Evolutionary conservation across 495 filamentous ascomycete genomes (phyloP), one percentile per base, ranked within the genome.

Genomic region (Lasiosphaeria ovina): DNA sequence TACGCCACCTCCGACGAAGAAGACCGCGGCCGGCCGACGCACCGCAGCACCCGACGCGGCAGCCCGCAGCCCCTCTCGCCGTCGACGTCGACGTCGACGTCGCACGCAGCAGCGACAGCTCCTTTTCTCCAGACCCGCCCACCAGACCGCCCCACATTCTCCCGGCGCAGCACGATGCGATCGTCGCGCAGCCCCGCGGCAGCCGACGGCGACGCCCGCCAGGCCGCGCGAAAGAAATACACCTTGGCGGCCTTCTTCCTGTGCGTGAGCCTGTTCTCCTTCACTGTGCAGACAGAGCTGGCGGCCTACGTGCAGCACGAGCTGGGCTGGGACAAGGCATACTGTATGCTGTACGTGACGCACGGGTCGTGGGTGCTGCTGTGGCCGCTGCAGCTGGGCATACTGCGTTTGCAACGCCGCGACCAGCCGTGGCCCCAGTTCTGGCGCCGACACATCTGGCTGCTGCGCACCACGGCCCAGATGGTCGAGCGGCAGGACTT

Each of bases 271-370:
- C 76, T 98, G 66, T 75, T 93, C 17, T 86, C 87, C 67, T 98
- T 98, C 74, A 78, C 77, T 35, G 76, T 97, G 5, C 94, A 98
- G 80, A 97, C 94, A 6, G 93, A 97, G 78, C 92, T 96, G 12
- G 92, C 94, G 3, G 86, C 92, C 7, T 93, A 97, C 71, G 92
- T 98, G 45, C 91, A 97, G 72, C 85, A 91, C 73, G 86, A 92
- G 45, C 71, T 97, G 59, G 81, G 85, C 36, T 98, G 94, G 94
- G 85, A 93, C 70, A 98, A 98, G 76, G 88, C 93, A 32, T 98
- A 97, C 78, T 92, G 89, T 79, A 98, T 98, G 94, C 81, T 98
- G 82, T 98, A 95, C 72, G 76, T 98, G 51, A 98, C 93, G 1
- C 94, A 98, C 77, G 87, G 92, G 34, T 96, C 92, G 3, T 98